A percentile compares a stretch with the other conserved stretches of the same genome.
Conservation (phyloP, 2,329 filamentous ascomycete genomes). For the Calonectria hongkongensis region DNA sequence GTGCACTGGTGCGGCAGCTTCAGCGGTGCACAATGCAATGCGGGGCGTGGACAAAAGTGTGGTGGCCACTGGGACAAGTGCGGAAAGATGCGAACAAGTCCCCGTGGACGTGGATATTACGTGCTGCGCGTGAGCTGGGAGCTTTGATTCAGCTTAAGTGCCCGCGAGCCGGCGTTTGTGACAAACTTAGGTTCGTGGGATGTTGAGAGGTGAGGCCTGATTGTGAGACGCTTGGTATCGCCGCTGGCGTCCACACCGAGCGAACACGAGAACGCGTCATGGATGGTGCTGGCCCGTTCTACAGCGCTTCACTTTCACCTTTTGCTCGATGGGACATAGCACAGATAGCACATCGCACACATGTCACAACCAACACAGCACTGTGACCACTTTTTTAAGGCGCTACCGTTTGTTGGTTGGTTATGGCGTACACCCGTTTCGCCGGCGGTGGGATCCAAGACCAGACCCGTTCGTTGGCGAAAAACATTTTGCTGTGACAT, state of each 20-base stretch:
- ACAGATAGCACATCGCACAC: not conserved
- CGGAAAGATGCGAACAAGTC: conserved; percentile 29
- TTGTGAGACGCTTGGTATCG: not conserved
- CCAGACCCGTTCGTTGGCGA: not conserved
- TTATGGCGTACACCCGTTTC: conserved; percentile 2
- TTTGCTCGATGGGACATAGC: no score
- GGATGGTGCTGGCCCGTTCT: not conserved
- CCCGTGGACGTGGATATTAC: conserved; percentile 34
- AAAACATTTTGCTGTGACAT: conserved; percentile 7
- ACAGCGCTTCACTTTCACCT: not conserved
- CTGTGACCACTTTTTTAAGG: not conserved
- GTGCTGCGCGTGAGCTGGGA: conserved; percentile 20
- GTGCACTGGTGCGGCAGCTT: conserved; percentile 10
- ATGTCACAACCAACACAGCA: not conserved
- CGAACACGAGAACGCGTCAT: not conserved
- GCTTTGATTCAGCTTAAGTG: not conserved
- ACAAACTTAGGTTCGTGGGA: not conserved
- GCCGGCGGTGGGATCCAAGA: conserved; percentile 23
- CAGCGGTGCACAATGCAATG: conserved; percentile 5
- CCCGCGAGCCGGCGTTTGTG: not conserved
- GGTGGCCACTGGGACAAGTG: conserved; percentile 19
- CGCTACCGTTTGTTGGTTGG: not conserved
- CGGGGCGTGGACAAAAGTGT: conserved; percentile 25
- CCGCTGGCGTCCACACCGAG: not conserved
- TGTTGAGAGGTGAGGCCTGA: conserved; percentile 1